Evolutionary conservation across 768 basidiomycete genomes (phyloP).

Genomic region (Punctularia strigosozonata): DNA sequence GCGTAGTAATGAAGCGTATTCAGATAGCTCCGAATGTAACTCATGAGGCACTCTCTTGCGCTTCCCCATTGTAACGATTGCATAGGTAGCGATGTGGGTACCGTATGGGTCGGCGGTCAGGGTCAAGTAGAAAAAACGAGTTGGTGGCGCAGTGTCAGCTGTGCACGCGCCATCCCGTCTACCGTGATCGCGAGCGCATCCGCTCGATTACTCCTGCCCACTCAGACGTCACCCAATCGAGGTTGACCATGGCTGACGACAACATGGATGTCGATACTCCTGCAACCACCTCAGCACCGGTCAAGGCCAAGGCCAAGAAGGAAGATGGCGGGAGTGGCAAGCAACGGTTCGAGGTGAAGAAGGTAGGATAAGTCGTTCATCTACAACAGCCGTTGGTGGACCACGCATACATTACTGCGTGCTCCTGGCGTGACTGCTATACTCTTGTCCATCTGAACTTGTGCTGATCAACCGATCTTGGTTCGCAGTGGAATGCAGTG

Average conservation of each 20-base stretch:
- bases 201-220: background rate
- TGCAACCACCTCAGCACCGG: constrained; percentile 20
- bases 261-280: constrained; percentile 61
- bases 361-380: constrained; percentile 39
- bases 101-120: no score
- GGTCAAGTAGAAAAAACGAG: no score
- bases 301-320: constrained; percentile 31
- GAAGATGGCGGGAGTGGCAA: constrained; percentile 54
- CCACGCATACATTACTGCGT: background rate
- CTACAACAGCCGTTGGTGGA: background rate
- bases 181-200: constrained; percentile 6
- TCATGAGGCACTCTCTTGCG: no score
- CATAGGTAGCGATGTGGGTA: no score
- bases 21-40: no score
- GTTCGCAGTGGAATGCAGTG: constrained; percentile 93
- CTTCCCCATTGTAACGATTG: no score
- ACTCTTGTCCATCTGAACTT: background rate
- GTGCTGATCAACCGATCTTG: background rate
- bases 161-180: no score
- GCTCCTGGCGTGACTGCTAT: background rate
- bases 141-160: no score
- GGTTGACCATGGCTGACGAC: constrained; percentile 32
- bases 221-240: background rate
- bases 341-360: constrained; percentile 96
- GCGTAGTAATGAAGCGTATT: no score